Evolutionary conservation across 2,329 filamentous ascomycete species (phyloP).

Genomic region (Fusarium chaquense): DNA sequence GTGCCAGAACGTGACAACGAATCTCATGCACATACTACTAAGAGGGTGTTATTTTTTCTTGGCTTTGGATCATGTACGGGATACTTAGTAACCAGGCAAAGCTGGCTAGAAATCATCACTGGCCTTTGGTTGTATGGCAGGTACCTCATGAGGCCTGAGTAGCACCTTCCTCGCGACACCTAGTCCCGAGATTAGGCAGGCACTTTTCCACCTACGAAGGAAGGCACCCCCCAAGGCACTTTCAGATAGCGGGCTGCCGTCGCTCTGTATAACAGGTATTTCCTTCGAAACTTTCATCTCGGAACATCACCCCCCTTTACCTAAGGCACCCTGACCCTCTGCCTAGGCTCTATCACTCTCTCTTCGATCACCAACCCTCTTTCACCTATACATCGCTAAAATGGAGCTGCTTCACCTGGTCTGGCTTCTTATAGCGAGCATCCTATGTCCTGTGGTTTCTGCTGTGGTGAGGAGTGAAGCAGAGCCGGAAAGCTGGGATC

Average conservation of each 20-base stretch:
- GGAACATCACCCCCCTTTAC: not conserved
- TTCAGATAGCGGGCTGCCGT: not conserved
- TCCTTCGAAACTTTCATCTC: not conserved
- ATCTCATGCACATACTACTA: not conserved
- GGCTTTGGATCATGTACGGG: no score
- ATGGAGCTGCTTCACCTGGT: slow-evolving; percentile 1
- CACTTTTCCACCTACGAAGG: not conserved
- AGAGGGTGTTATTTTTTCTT: no score
- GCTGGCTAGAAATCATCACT: not conserved
- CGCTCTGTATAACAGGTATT: not conserved
- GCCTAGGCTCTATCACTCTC: not conserved
- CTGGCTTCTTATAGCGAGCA: slow-evolving; percentile 1
- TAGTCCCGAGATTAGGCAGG: no score
- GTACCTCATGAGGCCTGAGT: not conserved
- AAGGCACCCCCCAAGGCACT: not conserved
- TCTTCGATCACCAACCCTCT: not conserved
- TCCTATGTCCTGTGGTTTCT: slow-evolving; percentile 6
- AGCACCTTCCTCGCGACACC: slow-evolving; percentile 14
- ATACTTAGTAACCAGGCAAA: not conserved
- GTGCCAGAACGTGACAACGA: not conserved
- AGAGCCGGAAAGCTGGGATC: slow-evolving; percentile 46
- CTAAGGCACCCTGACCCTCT: not conserved
- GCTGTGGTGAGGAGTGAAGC: not conserved
- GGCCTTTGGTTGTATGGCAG: not conserved
- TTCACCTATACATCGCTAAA: not conserved